These are phyloP conservation scores for Metroxylon sagu DNA, from an alignment of 176 grass and related monocot species.

Conservation along the genomic window DNA sequence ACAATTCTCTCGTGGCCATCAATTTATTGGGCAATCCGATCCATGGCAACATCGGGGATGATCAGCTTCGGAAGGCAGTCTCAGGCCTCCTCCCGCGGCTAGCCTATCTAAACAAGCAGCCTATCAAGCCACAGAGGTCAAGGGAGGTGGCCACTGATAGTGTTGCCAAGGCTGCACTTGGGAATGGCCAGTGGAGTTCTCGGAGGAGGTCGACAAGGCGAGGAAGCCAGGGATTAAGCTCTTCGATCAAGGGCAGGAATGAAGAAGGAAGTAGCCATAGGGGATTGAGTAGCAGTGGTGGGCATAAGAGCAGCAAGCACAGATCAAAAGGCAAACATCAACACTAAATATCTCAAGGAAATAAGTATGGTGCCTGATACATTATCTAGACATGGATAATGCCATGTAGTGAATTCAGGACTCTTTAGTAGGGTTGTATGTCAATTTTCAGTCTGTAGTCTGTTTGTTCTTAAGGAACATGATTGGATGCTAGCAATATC, in stretches of 20 bases:
- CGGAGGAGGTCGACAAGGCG: conserved; percentile 35
- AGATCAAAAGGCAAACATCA: conserved; percentile 2
- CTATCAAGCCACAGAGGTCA: conserved; percentile 52
- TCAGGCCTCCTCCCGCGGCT: conserved; percentile 57
- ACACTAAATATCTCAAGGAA: not conserved
- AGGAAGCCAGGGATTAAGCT: conserved; percentile 21
- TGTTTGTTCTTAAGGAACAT: too few relatives aligned
- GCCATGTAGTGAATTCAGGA: too few relatives aligned
- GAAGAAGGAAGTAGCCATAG: conserved; percentile 13
- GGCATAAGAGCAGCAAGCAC: conserved; percentile 4
- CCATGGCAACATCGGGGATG: conserved; percentile 64
- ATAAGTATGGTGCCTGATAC: not conserved
- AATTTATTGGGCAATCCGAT: conserved; percentile 75
- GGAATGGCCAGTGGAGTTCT: conserved; percentile 30
- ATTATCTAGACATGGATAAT: too few relatives aligned
- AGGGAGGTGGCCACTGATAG: conserved; percentile 51
- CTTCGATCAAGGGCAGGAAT: not conserved
- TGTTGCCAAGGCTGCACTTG: conserved; percentile 72
- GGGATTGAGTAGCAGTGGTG: not conserved
- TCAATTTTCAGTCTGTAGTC: too few relatives aligned
- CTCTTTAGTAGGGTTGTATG: too few relatives aligned
- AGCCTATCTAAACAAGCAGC: conserved; percentile 71
- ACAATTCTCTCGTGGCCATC: conserved; percentile 59
- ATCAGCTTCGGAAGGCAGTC: conserved; percentile 53
- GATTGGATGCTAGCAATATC: too few relatives aligned